A percentile compares a stretch with the other conserved stretches of the same genome.
Conservation (phyloP, 1,139 yeast genomes). For the Zygosaccharomyces sapae region DNA sequence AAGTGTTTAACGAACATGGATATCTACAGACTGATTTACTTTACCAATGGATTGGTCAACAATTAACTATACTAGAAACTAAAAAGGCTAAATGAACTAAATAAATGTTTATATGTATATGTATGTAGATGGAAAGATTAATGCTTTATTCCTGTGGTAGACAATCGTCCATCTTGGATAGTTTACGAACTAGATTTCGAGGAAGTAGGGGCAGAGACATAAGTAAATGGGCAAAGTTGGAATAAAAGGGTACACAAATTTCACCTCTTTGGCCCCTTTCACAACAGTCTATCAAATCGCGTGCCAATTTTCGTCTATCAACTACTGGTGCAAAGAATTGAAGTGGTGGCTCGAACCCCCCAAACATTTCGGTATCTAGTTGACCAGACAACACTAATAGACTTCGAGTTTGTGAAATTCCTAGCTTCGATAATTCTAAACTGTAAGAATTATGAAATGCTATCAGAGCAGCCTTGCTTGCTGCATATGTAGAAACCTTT, state of each 20-base stretch:
- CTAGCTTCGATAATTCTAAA: constrained; percentile 42
- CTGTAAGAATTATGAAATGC: constrained; percentile 57
- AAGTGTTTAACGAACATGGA: constrained; percentile 32
- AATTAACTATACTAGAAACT: constrained; percentile 19
- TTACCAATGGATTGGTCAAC: constrained; percentile 30
- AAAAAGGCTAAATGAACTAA: constrained; percentile 19
- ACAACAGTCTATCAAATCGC: constrained; percentile 41
- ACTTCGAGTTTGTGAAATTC: constrained; percentile 37
- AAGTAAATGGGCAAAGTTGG: constrained; percentile 52
- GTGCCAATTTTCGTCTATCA: constrained; percentile 43
- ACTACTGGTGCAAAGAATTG: constrained; percentile 64
- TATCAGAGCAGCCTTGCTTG: constrained; percentile 59
- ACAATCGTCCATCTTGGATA: constrained; percentile 35
- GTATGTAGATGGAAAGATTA: not conserved
- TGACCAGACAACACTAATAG: constrained; percentile 68
- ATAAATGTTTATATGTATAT: constrained; percentile 1
- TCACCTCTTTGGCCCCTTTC: constrained; percentile 51
- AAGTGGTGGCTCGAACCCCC: constrained; percentile 55
- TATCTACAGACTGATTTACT: constrained; percentile 29
- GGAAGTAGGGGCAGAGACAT: constrained; percentile 50
- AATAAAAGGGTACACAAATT: constrained; percentile 56
- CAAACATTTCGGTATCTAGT: constrained; percentile 57
- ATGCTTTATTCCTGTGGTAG: constrained; percentile 24
- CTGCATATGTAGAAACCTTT: constrained; percentile 59
- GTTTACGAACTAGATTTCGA: constrained; percentile 46